Evolutionary conservation across 2,329 filamentous ascomycete species (phyloP).

Genomic region (Annulohypoxylon truncatum): DNA sequence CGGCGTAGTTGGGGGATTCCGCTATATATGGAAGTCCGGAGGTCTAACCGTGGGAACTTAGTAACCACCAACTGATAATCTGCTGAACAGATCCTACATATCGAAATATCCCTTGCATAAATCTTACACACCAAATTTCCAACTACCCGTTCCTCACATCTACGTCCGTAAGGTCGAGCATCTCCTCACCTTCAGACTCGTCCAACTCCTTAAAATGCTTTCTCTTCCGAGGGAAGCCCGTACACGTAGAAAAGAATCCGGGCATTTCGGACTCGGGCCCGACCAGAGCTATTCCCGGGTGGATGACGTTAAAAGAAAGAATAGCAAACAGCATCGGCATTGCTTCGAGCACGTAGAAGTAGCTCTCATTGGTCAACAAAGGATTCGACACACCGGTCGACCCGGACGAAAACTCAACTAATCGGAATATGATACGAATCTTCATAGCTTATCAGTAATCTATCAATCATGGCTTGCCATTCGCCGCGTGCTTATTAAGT

Average conservation of each 20-base stretch:
- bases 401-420: slow-evolving; percentile 62
- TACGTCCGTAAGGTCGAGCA: slow-evolving; percentile 13
- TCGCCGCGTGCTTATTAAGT: not conserved
- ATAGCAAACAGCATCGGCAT: slow-evolving; percentile 55
- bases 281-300: slow-evolving; percentile 49
- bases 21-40: not conserved
- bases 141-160: not conserved
- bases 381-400: slow-evolving; percentile 48
- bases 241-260: slow-evolving; percentile 30
- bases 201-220: slow-evolving; percentile 10
- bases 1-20: slow-evolving; percentile 24
- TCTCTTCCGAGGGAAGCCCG: slow-evolving; percentile 16
- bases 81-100: not conserved
- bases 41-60: not conserved
- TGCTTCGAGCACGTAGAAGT: slow-evolving; percentile 53
- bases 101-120: not conserved
- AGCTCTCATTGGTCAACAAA: slow-evolving; percentile 45
- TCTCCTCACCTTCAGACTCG: slow-evolving; percentile 23
- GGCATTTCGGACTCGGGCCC: slow-evolving; percentile 37
- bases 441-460: slow-evolving; percentile 36
- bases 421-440: slow-evolving; percentile 65
- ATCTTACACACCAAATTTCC: not conserved
- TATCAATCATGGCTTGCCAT: not conserved
- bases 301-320: slow-evolving; percentile 51
- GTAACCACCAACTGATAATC: not conserved